Percentiles rank a stretch among this genome's conserved stretches.
phyloP scores from a whole-genome alignment of 768 basidiomycete species.

The Flagelloscypha sp. region DNA sequence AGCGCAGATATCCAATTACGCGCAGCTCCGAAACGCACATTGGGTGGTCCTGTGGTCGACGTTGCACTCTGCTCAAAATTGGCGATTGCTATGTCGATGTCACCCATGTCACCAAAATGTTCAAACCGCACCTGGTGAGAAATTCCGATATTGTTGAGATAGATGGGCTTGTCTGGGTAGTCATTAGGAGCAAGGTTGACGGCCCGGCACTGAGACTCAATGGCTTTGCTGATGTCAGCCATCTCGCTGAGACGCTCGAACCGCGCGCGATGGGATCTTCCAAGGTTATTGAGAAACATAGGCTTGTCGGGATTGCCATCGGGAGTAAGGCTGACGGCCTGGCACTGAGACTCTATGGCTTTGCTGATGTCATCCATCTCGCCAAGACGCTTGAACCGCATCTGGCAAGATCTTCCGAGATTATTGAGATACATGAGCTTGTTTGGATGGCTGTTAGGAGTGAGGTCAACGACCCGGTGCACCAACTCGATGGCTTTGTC shows the following conservation, averaged over 20 bases:
- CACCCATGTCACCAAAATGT: constrained; percentile 12
- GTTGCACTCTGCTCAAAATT: too few relatives aligned
- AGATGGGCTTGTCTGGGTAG: constrained; percentile 4
- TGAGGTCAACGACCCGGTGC: constrained; percentile 5
- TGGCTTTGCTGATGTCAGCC: constrained; percentile 5
- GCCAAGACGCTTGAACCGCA: constrained; percentile 16
- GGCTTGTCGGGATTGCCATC: constrained; percentile 8
- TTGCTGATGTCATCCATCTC: constrained; percentile 16
- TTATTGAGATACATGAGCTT: constrained; percentile 2
- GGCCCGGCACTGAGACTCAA: constrained; percentile 2
- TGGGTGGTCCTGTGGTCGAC: too few relatives aligned
- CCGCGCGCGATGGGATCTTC: constrained; percentile 2
- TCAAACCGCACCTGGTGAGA: constrained; percentile 5
- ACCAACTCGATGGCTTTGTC: constrained; percentile 4
- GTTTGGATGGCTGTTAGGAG: constrained; percentile 7
- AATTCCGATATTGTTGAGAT: constrained; percentile 6
- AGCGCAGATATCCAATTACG: too few relatives aligned
- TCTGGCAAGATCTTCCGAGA: constrained; percentile 11
- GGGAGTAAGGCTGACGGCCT: constrained; percentile 5
- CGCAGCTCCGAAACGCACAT: too few relatives aligned
- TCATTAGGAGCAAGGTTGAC: constrained; percentile 6
- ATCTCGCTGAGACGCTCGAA: constrained; percentile 7
- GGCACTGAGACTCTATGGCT: constrained; percentile 8
- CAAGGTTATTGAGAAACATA: constrained; percentile 7
- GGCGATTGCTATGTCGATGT: constrained; percentile 17